phyloP scores from a whole-genome alignment of 441 rosid genomes.

The Bocquillonia castaneifolia region DNA sequence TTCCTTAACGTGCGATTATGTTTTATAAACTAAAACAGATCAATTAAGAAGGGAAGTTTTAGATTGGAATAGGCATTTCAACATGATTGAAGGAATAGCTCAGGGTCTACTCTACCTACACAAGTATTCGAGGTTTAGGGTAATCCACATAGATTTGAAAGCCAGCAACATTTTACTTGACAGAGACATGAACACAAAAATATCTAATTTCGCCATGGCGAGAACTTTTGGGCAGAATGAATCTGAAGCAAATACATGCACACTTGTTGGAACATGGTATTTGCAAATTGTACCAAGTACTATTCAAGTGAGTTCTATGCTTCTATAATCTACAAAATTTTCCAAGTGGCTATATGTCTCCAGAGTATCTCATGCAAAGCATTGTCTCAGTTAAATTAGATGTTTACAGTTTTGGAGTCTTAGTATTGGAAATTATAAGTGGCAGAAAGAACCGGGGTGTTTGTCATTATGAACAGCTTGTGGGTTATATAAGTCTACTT shows the following conservation, averaged over 20 bases:
- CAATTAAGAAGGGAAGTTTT: background rate
- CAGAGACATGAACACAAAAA: conserved; percentile 12
- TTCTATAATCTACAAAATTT: too few species aligned
- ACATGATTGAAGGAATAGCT: background rate
- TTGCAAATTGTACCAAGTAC: background rate
- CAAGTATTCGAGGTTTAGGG: conserved; percentile 15
- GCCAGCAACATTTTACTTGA: too few species aligned
- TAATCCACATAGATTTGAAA: conserved; percentile 10
- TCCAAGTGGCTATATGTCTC: background rate
- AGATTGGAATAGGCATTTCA: conserved; percentile 9
- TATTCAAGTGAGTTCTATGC: too few species aligned
- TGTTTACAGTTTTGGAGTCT: too few species aligned
- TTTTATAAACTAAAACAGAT: background rate
- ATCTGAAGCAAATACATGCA: background rate
- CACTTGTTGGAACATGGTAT: background rate
- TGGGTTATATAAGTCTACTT: background rate
- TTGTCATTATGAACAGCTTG: background rate
- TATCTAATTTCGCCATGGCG: conserved; percentile 14
- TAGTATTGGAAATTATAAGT: too few species aligned
- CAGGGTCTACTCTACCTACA: too few species aligned
- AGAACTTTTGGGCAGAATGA: conserved; percentile 2
- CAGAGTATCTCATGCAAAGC: background rate
- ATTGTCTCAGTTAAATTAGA: background rate
- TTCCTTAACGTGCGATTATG: background rate
- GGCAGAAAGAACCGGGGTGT: too few species aligned